Conservation (phyloP, 805 yeast species). For the Candida railenensis region DNA sequence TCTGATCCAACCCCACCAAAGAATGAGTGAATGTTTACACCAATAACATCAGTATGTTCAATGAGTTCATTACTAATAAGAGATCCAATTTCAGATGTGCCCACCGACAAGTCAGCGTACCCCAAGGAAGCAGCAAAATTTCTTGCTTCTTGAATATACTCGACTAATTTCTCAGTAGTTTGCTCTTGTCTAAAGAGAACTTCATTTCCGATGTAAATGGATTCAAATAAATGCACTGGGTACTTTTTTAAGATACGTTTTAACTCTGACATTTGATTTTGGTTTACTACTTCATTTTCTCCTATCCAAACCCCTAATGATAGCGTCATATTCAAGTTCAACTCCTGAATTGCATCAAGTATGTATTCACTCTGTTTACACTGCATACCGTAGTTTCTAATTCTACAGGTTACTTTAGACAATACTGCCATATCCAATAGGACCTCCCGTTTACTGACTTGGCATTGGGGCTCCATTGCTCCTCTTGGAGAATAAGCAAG, state of each 20-base stretch:
- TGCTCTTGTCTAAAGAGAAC: slow-evolving; percentile 55
- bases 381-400: slow-evolving; percentile 61
- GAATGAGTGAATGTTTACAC: slow-evolving; percentile 68
- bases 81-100: slow-evolving; percentile 61
- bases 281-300: slow-evolving; percentile 41
- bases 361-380: slow-evolving; percentile 56
- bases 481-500: slow-evolving; percentile 58
- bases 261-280: slow-evolving; percentile 46
- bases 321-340: slow-evolving; percentile 54
- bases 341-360: slow-evolving; percentile 49
- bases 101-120: slow-evolving; percentile 47
- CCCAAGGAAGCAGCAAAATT: slow-evolving; percentile 30
- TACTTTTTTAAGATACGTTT: slow-evolving; percentile 37
- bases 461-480: slow-evolving; percentile 55
- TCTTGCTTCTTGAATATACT: slow-evolving; percentile 43
- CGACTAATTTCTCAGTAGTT: slow-evolving; percentile 32
- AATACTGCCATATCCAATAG: slow-evolving; percentile 55
- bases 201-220: slow-evolving; percentile 62
- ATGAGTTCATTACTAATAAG: slow-evolving; percentile 29
- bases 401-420: slow-evolving; percentile 56
- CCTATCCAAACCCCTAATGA: slow-evolving; percentile 67
- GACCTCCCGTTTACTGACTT: slow-evolving; percentile 46
- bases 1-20: slow-evolving; percentile 55
- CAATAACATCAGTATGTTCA: slow-evolving; percentile 51
- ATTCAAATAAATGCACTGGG: slow-evolving; percentile 48